Base-by-base conservation (phyloP, 2,329 filamentous ascomycete genomes). In the Verticillium nonalfalfae region DNA sequence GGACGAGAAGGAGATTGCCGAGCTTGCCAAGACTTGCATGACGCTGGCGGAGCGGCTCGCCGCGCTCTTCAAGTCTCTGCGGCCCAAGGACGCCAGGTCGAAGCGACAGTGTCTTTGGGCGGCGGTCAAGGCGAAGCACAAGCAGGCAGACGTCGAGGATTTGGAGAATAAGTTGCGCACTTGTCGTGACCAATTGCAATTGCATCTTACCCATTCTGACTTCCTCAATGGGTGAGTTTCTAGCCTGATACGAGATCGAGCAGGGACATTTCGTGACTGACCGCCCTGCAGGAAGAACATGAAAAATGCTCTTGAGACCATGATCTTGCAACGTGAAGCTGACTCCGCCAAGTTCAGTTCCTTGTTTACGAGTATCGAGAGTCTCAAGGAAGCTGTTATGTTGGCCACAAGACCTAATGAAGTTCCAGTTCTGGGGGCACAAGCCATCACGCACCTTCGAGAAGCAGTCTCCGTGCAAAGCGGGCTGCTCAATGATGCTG, bases 21-120 rank as follows among this genome's bases (percentile, higher is more conserved):
- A 31, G 13, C 58, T 66, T 1, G 62, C 64, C 10, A 36, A 13
- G 9, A 36, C 61, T 26, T 67, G 65, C 34, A 33, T n/a, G 11
- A 34, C 13, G 4, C 33, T 66, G 2, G 58, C 64, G 0, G 18
- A 58, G 1, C 15, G 60, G 21, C 9, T 68, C 4, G 36, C 63
- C 10, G 31, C 50, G 4, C 21, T 62, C 3, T 60, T 68, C 2
- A 15, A 61, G 7, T 40, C 56, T n/a, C 15, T 64, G 36, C 64
- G 62, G 60, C 63, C 66, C 4, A 59, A 54, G 10, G 56, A 66
- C 14, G 13, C 13, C 7, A 59, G 33, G 13, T 66, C 62, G 13
- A 66, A 62, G 59, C 52, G 40, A 4, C 60, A 63, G 50, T 61
- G 61, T n/a, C 45, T 66, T 7, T 60, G 54, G 61, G 56, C 66